A percentile compares a stretch with the other conserved stretches of the same genome.
Evolutionary conservation across 164 flowering plant species (phyloP).

Genomic region (Litsea cubeba): DNA sequence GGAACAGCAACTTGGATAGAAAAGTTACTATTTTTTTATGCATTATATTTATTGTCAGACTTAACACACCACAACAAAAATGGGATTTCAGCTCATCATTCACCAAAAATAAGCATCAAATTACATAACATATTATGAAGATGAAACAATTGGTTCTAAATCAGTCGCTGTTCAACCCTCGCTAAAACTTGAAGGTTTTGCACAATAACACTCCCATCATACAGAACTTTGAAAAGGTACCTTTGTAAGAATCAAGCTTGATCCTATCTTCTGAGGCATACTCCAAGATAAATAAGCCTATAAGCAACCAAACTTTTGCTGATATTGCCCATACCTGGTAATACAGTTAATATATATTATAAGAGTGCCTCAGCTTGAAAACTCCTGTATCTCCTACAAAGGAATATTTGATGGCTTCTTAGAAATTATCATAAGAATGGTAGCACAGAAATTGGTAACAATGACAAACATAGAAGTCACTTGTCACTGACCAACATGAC

Average conservation of each 20-base stretch:
- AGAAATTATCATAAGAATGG: background rate
- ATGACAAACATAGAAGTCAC: background rate
- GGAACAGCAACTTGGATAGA: too few species aligned
- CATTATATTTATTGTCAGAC: too few species aligned
- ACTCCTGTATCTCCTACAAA: background rate
- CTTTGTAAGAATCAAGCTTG: background rate
- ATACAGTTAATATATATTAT: background rate
- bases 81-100: background rate
- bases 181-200: background rate
- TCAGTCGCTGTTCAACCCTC: constrained; percentile 3
- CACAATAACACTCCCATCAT: background rate
- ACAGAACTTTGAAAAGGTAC: constrained; percentile 2
- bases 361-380: background rate
- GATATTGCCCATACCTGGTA: background rate
- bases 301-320: background rate
- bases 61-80: background rate
- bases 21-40: too few species aligned
- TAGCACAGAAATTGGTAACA: background rate
- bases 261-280: background rate
- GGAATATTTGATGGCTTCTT: background rate
- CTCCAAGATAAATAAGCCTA: background rate
- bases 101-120: background rate
- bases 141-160: background rate
- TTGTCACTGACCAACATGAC: background rate
- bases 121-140: background rate